phyloP scores from a whole-genome alignment of 2,329 filamentous ascomycete genomes.

The Thielaviopsis cerberus region DNA sequence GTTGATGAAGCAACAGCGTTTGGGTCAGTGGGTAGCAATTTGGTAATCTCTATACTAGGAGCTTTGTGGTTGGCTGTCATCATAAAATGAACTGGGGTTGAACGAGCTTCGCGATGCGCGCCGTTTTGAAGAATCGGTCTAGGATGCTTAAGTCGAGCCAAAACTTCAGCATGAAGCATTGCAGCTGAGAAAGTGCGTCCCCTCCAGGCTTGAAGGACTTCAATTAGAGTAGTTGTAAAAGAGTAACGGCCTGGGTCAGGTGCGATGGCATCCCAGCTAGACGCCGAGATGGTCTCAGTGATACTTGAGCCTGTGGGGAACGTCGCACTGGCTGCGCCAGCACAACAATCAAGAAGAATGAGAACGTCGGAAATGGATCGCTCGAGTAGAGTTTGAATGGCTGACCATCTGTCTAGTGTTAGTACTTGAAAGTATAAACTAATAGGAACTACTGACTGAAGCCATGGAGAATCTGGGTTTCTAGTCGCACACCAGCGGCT shows the following conservation, averaged over 20 bases:
- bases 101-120: conserved; percentile 37
- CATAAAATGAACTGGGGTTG: conserved; percentile 43
- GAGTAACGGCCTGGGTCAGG: conserved; percentile 41
- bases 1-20: background rate
- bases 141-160: conserved; percentile 41
- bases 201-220: conserved; percentile 39
- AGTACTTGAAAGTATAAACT: conserved; percentile 1
- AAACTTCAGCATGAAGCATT: conserved; percentile 41
- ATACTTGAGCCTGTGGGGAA: conserved; percentile 37
- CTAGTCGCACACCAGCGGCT: conserved; percentile 43
- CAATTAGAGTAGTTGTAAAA: conserved; percentile 39
- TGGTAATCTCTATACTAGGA: conserved; percentile 37
- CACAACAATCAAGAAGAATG: conserved; percentile 41
- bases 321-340: conserved; percentile 39
- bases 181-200: conserved; percentile 36
- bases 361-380: conserved; percentile 37
- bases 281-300: conserved; percentile 43
- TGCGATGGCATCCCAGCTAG: conserved; percentile 42
- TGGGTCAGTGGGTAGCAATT: conserved; percentile 20
- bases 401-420: conserved; percentile 29
- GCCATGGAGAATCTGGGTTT: conserved; percentile 32
- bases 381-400: conserved; percentile 40
- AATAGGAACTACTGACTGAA: conserved; percentile 25
- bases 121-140: conserved; percentile 38
- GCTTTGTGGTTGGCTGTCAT: conserved; percentile 42